These are phyloP conservation scores for Pelagophyceae sp. DNA, from an alignment of 352 stramenopile genomes.

Conservation along the genomic window DNA sequence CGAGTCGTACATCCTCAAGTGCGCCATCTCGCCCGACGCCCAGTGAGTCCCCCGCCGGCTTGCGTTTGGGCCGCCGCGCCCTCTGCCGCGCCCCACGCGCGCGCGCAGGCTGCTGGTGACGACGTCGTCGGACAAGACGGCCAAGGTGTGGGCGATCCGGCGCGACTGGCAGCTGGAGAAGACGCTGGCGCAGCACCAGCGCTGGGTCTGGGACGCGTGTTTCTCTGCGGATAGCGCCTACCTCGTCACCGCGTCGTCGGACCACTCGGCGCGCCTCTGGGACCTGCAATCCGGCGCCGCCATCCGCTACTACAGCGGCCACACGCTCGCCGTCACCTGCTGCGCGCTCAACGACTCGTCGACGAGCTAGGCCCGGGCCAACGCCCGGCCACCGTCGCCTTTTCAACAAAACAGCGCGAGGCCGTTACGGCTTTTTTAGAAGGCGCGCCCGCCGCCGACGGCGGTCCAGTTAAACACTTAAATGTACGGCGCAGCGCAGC, in stretches of 20 bases:
- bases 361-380: too few relatives aligned
- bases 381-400: too few relatives aligned
- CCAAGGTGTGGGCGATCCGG: constrained; percentile 72
- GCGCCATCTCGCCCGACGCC: constrained; percentile 52
- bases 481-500: too few relatives aligned
- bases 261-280: constrained; percentile 91
- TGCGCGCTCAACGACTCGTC: constrained; percentile 69
- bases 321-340: constrained; percentile 64
- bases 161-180: constrained; percentile 36
- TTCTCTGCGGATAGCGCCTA: constrained; percentile 96
- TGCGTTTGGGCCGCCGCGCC: too few relatives aligned
- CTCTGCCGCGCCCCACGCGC: too few relatives aligned
- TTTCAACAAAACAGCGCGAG: too few relatives aligned
- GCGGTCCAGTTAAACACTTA: too few relatives aligned
- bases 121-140: constrained; percentile 77
- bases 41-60: too few relatives aligned
- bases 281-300: constrained; percentile 71
- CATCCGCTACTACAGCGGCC: constrained; percentile 59
- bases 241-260: constrained; percentile 88
- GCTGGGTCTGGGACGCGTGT: constrained; percentile 95
- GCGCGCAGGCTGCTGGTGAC: constrained; percentile 86
- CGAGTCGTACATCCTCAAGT: constrained; percentile 69
- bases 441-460: too few relatives aligned
- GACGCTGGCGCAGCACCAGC: constrained; percentile 57
- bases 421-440: too few relatives aligned